Evolutionary conservation across 129 eudicot genomes (phyloP).

Genomic region (Glebionis coronaria): DNA sequence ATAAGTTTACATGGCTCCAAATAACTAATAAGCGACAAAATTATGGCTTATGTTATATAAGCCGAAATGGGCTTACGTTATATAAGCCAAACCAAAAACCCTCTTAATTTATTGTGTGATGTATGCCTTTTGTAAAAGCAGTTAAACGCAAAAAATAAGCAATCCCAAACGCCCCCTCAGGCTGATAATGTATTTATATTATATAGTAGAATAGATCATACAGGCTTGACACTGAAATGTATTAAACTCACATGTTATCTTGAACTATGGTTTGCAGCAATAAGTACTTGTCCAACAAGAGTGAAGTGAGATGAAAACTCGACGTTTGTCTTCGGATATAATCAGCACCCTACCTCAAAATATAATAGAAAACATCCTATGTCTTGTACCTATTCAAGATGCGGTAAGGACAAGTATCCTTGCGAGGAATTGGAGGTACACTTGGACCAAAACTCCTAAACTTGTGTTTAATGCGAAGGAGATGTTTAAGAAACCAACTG

Average conservation of each 20-base stretch:
- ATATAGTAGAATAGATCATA: too few species aligned
- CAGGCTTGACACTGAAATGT: too few species aligned
- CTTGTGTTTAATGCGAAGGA: background rate
- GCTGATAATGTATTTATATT: background rate
- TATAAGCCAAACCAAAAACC: too few species aligned
- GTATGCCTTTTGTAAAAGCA: too few species aligned
- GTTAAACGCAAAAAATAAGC: too few species aligned
- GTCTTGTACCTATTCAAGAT: constrained; percentile 3
- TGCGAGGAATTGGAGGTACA: constrained; percentile 25
- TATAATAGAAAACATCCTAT: constrained; percentile 21
- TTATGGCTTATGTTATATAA: too few species aligned
- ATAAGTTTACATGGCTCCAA: too few species aligned
- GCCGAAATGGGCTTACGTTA: too few species aligned
- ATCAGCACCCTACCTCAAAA: constrained; percentile 16
- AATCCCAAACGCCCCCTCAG: too few species aligned
- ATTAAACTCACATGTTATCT: background rate
- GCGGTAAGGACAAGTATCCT: constrained; percentile 20
- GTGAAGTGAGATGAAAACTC: background rate
- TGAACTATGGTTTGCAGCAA: background rate
- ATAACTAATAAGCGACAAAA: too few species aligned
- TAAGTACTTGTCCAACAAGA: background rate
- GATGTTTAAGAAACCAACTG: background rate
- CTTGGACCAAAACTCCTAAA: constrained; percentile 11
- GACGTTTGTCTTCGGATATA: background rate
- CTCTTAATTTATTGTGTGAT: too few species aligned